Evolutionary conservation across 805 yeast species (phyloP), one percentile per base, ranked within the genome.

Genomic region (Candida palmyrensis): DNA sequence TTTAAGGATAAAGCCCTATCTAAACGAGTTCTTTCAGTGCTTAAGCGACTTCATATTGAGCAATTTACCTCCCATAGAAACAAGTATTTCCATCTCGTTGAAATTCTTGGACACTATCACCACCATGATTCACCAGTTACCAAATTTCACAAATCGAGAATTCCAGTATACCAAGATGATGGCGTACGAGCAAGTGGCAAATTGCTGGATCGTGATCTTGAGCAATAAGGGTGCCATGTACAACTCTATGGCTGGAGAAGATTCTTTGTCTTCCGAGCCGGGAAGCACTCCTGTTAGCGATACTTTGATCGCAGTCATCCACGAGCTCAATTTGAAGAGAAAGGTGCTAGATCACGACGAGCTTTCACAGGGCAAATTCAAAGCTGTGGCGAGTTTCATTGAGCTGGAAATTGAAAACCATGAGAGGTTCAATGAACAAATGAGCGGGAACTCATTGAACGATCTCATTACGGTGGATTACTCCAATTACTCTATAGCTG

Each of bases 31-130:
- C 44, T 70, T 83, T 39, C 66, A 69, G 40, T 77, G 85, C 15
- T 61, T 87, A 34, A 75, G 83, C 12, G 96, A 86, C 54, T 85
- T 80, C 51, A 78, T 84, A 4, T 62, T 81, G 37, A 75, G 73
- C 45, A 81, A 79, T 45, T 60, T 86, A 39, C 88, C 92, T 14
- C 90, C 90, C 2, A 67, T 73, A 32, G 86, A 80, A 47, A 40
- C 62, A 16, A 75, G 75, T 45, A 57, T 74, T 12, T 52, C 70
- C 17, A 65, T 65, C 30, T 70, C 86, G 2, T 62, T 87, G 29
- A 69, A 65, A 30, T 83, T 82, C 47, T 66, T 86, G 32, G 77
- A 79, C 50, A 70, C 66, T 34, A 73, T 85, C 30, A 73, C 86
- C 1, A 56, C 60, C 29, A 58, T 81, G 33, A 66, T 85, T 34